Evolutionary conservation across 768 basidiomycete species (phyloP).

Genomic region (Leccinum subtestaceum): DNA sequence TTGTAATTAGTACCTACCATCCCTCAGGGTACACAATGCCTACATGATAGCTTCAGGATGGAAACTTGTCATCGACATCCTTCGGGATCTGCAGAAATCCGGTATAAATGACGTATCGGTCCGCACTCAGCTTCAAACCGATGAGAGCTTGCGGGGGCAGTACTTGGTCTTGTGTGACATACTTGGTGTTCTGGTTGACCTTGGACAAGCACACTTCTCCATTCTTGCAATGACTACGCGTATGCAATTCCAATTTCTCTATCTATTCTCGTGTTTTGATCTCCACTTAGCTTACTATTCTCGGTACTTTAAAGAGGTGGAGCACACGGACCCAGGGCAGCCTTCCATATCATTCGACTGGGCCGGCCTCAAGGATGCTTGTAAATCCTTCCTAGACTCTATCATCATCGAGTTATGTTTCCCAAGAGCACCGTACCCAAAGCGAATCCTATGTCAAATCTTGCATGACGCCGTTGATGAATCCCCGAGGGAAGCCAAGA

Average conservation of each 20-base stretch:
- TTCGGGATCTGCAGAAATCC: slow-evolving; percentile 52
- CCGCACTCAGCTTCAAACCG: slow-evolving; percentile 50
- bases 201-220: slow-evolving; percentile 64
- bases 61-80: slow-evolving; percentile 62
- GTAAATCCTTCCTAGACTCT: slow-evolving; percentile 78
- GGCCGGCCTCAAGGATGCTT: slow-evolving; percentile 56
- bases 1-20: slow-evolving; percentile 3
- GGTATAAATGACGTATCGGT: slow-evolving; percentile 54
- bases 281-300: slow-evolving; percentile 58
- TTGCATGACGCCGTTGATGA: slow-evolving; percentile 72
- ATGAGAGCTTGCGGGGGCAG: slow-evolving; percentile 48
- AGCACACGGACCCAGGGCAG: slow-evolving; percentile 40
- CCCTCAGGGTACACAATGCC: slow-evolving; percentile 69
- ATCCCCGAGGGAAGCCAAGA: slow-evolving; percentile 67
- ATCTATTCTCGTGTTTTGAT: slow-evolving; percentile 3
- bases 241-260: slow-evolving; percentile 36
- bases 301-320: slow-evolving; percentile 59
- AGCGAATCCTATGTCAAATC: slow-evolving; percentile 60
- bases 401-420: slow-evolving; percentile 82
- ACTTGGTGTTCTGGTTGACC: slow-evolving; percentile 55
- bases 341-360: slow-evolving; percentile 65
- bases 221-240: slow-evolving; percentile 68
- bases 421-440: slow-evolving; percentile 66
- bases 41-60: slow-evolving; percentile 83
- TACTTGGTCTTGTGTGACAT: slow-evolving; percentile 68